Evolutionary conservation across 768 basidiomycete species (phyloP).

Genomic region (Naganishia antarctica): DNA sequence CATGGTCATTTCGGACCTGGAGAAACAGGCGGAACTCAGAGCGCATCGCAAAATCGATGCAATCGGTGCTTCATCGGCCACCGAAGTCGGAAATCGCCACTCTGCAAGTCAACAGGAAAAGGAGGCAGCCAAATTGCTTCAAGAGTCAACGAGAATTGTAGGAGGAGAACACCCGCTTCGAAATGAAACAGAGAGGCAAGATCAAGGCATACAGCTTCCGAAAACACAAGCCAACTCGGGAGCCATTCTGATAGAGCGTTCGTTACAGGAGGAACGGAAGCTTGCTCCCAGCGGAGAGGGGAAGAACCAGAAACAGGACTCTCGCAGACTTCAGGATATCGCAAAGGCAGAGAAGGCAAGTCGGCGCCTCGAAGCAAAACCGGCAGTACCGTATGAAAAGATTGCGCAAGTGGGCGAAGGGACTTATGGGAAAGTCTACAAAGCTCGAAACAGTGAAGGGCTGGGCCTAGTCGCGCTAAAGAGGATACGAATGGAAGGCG

Average conservation of each 20-base stretch:
- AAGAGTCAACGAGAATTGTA: too few relatives aligned
- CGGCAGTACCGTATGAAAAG: constrained; percentile 60
- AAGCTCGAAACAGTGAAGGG: constrained; percentile 78
- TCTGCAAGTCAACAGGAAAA: too few relatives aligned
- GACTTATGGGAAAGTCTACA: constrained; percentile 97
- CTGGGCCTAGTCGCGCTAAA: constrained; percentile 81
- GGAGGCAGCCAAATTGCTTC: too few relatives aligned
- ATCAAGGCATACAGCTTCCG: too few relatives aligned
- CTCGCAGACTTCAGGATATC: not conserved
- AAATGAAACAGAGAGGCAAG: too few relatives aligned
- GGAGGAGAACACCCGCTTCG: too few relatives aligned
- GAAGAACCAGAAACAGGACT: not conserved
- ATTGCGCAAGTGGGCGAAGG: constrained; percentile 95
- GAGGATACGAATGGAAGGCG: constrained; percentile 94
- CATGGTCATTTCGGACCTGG: constrained; percentile 9
- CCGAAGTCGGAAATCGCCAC: too few relatives aligned
- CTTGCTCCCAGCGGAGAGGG: not conserved
- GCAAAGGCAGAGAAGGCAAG: constrained; percentile 10
- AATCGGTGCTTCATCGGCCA: too few relatives aligned
- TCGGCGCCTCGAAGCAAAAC: constrained; percentile 21
- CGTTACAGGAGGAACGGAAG: too few relatives aligned
- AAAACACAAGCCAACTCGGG: too few relatives aligned
- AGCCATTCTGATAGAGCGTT: too few relatives aligned
- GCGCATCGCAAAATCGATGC: too few relatives aligned
- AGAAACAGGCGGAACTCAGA: constrained; percentile 5